Evolutionary conservation across 108 stramenopile genomes (phyloP).

Genomic region (Chaetoceros muelleri): DNA sequence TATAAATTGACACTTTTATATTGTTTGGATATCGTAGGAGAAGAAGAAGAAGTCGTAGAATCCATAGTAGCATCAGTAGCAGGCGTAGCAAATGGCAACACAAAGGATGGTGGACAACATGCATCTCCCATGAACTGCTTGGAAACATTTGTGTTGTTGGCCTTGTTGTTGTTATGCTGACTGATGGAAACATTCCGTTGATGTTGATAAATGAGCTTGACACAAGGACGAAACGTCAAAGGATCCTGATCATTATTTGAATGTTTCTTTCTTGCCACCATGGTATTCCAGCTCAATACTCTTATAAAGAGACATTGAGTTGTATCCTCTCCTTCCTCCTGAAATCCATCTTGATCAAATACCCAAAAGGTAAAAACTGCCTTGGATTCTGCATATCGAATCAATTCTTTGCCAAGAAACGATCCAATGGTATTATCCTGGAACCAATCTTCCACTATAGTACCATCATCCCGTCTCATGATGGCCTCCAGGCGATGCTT

Average conservation of each 20-base stretch:
- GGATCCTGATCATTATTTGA: not conserved
- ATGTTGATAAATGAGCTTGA: no score
- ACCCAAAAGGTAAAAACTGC: constrained; percentile 72
- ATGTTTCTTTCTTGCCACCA: constrained; percentile 18
- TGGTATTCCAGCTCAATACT: constrained; percentile 64
- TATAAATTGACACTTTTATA: constrained; percentile 16
- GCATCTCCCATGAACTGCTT: no score
- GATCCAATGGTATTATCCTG: constrained; percentile 29
- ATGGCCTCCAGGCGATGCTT: constrained; percentile 29
- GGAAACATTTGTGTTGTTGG: no score
- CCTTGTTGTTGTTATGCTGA: no score
- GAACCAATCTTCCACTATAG: not conserved
- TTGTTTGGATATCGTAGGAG: no score
- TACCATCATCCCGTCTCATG: not conserved
- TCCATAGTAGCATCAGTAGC: no score
- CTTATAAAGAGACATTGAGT: constrained; percentile 41
- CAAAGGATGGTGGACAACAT: no score
- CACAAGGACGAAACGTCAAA: no score
- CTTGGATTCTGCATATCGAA: constrained; percentile 70
- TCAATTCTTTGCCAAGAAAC: constrained; percentile 67
- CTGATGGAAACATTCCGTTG: no score
- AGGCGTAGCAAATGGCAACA: no score
- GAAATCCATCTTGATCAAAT: constrained; percentile 6
- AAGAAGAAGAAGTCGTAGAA: no score
- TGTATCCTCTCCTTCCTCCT: constrained; percentile 4